phyloP scores from a whole-genome alignment of 441 rosid species.

The Populus hybrid region DNA sequence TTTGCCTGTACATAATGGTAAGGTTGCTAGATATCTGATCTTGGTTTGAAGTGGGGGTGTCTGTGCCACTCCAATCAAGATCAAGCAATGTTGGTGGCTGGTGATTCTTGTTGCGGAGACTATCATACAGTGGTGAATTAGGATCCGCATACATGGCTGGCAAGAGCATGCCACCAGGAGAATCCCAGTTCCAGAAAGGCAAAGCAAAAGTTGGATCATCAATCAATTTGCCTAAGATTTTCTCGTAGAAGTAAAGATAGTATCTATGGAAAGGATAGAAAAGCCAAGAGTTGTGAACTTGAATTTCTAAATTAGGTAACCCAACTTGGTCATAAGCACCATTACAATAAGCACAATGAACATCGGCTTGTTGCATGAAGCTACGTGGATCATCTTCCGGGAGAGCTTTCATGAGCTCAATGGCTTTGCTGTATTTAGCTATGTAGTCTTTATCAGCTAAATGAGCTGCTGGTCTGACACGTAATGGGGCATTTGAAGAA shows the following conservation, averaged over 20 bases:
- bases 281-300: constrained; percentile 58
- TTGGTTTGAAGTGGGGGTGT: not conserved
- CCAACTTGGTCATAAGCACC: constrained; percentile 58
- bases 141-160: constrained; percentile 39
- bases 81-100: constrained; percentile 36
- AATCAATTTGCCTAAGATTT: constrained; percentile 48
- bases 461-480: constrained; percentile 55
- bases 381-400: constrained; percentile 59
- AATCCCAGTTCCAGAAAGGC: constrained; percentile 71
- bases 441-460: constrained; percentile 33
- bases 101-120: constrained; percentile 35
- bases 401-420: constrained; percentile 59
- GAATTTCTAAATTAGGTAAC: constrained; percentile 49
- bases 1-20: constrained; percentile 51
- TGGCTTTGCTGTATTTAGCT: constrained; percentile 49
- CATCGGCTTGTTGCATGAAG: constrained; percentile 55
- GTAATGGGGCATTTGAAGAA: constrained; percentile 22
- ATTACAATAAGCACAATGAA: constrained; percentile 65
- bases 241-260: constrained; percentile 54
- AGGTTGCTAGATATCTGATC: constrained; percentile 37
- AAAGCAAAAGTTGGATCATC: constrained; percentile 51
- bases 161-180: constrained; percentile 53
- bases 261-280: constrained; percentile 62
- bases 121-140: constrained; percentile 38
- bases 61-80: constrained; percentile 41